Evolutionary conservation across 805 yeast species (phyloP), one percentile per base, ranked within the genome.

Genomic region (Cyberlindnera xylosilytica): DNA sequence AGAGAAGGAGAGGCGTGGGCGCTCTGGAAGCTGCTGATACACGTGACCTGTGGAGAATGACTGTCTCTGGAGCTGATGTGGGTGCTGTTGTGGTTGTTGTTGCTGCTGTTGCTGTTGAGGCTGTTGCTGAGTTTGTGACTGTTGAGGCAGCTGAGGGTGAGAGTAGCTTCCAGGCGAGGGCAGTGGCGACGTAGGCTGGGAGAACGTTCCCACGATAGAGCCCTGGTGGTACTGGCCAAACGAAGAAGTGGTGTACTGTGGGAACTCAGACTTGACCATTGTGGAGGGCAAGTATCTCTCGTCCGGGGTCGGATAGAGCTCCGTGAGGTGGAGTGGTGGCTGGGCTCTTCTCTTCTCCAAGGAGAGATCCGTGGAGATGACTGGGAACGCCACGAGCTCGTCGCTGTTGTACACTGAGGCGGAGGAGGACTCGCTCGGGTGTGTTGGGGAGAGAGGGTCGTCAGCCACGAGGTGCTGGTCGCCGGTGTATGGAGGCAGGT

Each of bases 241-340:
- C 18, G 29, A 6, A 5, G 42, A 19, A 12, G 43, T 35, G 22
- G 47, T 36, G 31, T 39, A 40, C 13, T 39, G 44, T 4, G 40
- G 13, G 27, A 39, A 36, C 39, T 38, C 42, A 36, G 39, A 29
- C 10, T 24, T 39, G 22, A 36, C 38, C 7, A 34, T 38, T 4
- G 41, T 31, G 11, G 38, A 39, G 12, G 46, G 44, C 24, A 39
- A 34, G 19, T 41, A 29, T n/a, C 49, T 40, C 33, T 45, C 44
- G 4, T 38, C 47, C 11, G 52, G 50, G 4, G 52, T 45, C 6
- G 47, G 50, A 29, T 45, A 45, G 6, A 38, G n/a, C 29, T 45
- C 48, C 11, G 34, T 38, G 9, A 41, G 28, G 3, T 41, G 34
- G 2, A 45, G 22, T n/a, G 40, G 41, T 16, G n/a, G n/a, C n/a